A percentile compares a stretch with the other conserved stretches of the same genome.
Conservation (phyloP, 78 protist species). For the Dictyostelium capitatum region DNA sequence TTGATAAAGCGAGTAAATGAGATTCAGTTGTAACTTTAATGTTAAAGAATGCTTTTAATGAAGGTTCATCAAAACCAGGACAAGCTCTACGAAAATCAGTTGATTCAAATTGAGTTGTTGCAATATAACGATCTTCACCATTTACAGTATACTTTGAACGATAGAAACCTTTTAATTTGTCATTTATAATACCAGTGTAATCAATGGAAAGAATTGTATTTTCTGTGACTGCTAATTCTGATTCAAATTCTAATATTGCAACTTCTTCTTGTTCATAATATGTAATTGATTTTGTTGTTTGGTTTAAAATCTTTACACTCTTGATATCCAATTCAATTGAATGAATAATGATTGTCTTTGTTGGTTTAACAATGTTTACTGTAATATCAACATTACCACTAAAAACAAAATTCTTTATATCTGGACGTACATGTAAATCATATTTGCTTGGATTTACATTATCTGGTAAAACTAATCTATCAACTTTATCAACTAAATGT, state of each 20-base stretch:
- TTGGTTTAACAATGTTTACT: not conserved
- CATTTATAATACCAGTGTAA: conserved; percentile 70
- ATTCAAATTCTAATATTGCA: conserved; percentile 20
- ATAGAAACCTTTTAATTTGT: conserved; percentile 80
- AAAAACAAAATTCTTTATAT: conserved; percentile 67
- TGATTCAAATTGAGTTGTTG: conserved; percentile 95
- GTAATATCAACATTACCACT: conserved; percentile 69
- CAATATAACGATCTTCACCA: conserved; percentile 63
- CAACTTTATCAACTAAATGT: not conserved
- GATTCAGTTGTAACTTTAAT: conserved; percentile 31
- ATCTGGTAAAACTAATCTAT: conserved; percentile 23
- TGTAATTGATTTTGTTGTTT: not conserved
- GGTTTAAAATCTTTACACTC: not conserved
- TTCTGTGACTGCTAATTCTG: not conserved
- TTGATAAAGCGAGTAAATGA: conserved; percentile 65
- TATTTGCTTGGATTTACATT: conserved; percentile 78
- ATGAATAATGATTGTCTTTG: conserved; percentile 48
- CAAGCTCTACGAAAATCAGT: conserved; percentile 94
- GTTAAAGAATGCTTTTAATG: conserved; percentile 90
- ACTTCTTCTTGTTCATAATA: conserved; percentile 27
- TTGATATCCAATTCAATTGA: conserved; percentile 54
- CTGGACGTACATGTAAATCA: conserved; percentile 73
- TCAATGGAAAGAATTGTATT: not conserved
- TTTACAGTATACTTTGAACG: conserved; percentile 61
- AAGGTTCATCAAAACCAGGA: conserved; percentile 96